These are phyloP conservation scores for Darksidea phi DNA, from an alignment of 495 filamentous ascomycete species.

Conservation along the genomic window DNA sequence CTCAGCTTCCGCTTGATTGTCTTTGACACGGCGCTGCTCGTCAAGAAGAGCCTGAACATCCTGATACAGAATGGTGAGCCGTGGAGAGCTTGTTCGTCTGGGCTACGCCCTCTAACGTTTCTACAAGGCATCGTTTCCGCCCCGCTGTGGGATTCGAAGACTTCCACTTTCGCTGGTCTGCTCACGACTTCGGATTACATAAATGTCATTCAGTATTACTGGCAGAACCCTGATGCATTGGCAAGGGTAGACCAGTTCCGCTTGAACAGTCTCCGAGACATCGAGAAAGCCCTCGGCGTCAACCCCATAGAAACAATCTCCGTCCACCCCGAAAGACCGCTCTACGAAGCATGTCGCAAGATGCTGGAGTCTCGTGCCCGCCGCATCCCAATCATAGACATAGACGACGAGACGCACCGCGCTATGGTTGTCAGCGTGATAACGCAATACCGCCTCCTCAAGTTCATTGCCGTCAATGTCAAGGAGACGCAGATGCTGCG, in stretches of 20 bases:
- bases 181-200: conserved; percentile 96
- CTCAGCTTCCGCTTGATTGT: conserved; percentile 94
- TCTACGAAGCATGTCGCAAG: conserved; percentile 92
- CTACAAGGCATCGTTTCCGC: conserved; percentile 90
- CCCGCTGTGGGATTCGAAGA: conserved; percentile 94
- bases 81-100: background rate
- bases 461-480: conserved; percentile 98
- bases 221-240: conserved; percentile 91
- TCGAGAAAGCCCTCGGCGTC: conserved; percentile 90
- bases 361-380: conserved; percentile 93
- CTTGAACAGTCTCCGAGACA: conserved; percentile 87
- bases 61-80: conserved; percentile 90
- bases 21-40: conserved; percentile 89
- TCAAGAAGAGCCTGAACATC: conserved; percentile 95
- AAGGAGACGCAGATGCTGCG: conserved; percentile 83
- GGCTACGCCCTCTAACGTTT: conserved; percentile 9
- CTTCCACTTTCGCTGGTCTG: conserved; percentile 88
- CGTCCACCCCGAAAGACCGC: conserved; percentile 79
- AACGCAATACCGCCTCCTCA: conserved; percentile 96
- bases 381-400: conserved; percentile 89
- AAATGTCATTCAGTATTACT: conserved; percentile 99
- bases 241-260: conserved; percentile 91
- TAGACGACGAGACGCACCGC: conserved; percentile 90
- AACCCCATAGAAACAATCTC: conserved; percentile 92
- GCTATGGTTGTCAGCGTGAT: conserved; percentile 94